Evolutionary conservation across 768 basidiomycete species (phyloP), one percentile per base, ranked within the genome.

Genomic region (Dacryopinax primogenitus): DNA sequence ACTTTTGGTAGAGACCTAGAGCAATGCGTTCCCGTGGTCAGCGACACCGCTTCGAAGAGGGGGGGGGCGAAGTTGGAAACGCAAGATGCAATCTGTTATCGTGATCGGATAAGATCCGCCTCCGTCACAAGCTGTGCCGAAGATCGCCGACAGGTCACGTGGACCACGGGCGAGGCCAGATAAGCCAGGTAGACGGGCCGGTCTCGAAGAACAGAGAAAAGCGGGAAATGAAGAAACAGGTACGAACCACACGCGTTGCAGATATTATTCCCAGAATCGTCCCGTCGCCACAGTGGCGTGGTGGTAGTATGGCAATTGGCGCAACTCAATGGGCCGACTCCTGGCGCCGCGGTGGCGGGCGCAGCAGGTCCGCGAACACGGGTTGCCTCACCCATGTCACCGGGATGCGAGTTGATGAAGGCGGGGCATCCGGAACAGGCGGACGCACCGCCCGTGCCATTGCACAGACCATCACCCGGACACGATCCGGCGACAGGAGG

Each of bases 371-470:
- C 51, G 30, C 51, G 51, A 58, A 58, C 51, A 58, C 51, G 51
- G 26, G 26, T 32, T 3, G 26, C 32, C 18, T 58, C 51, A 21
- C 51, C 51, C 51, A 58, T 58, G 51, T 58, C 51, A 4, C 26
- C 51, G 15, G 51, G 51, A 58, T 58, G 51, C 23, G 51, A 58
- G 73, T 99, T 99, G 80, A 97, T 99, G 78, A 85, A 92, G 33
- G 95, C 94, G 13, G 96, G 96, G 75, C 96, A 99, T 47, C 96
- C 96, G 68, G 87, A 84, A 75, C 96, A 99, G 68, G 90, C 87
- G 66, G 84, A 84, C 69, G 92, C 86, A 63, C 96, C 96, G 71
- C 96, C 96, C 13, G 91, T 94, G 69, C 96, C 96, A 77, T 99
- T 92, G 77, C 96, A 99, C 70, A 90, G 83, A 34, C 96, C 96